A percentile compares a stretch with the other conserved stretches of the same genome.
phyloP scores from a whole-genome alignment of 176 grass and related monocot genomes.

The Oryza glumipatula region DNA sequence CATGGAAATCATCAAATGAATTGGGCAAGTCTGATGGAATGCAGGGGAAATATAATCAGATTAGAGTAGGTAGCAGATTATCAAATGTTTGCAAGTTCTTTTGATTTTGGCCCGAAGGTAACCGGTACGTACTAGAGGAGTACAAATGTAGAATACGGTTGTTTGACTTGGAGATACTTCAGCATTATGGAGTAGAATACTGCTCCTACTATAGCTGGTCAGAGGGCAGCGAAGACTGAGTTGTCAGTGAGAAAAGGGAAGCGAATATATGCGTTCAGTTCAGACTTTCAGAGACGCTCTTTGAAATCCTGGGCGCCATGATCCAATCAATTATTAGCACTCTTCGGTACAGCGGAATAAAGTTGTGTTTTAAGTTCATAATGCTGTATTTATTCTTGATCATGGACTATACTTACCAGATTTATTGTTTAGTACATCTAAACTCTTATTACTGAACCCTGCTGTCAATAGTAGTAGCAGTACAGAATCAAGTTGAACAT shows the following conservation, averaged over 20 bases:
- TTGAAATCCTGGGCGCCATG: conserved; percentile 32
- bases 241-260: conserved; percentile 17
- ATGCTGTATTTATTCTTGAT: conserved; percentile 12
- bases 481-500: too few species aligned
- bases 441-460: background rate
- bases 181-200: background rate
- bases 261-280: conserved; percentile 26
- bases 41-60: too few species aligned
- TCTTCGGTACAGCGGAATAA: conserved; percentile 43
- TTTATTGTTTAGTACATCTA: background rate
- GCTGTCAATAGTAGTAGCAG: background rate
- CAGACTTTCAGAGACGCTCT: background rate
- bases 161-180: conserved; percentile 31
- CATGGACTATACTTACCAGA: background rate
- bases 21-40: too few species aligned
- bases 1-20: too few species aligned
- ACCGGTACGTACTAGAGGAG: background rate
- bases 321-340: conserved; percentile 41
- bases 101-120: background rate
- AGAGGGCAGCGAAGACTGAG: conserved; percentile 3
- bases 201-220: conserved; percentile 14
- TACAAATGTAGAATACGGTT: background rate
- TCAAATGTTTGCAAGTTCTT: background rate
- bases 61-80: too few species aligned
- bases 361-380: conserved; percentile 8